phyloP scores from a whole-genome alignment of 2,329 filamentous ascomycete genomes.

The Ophiocordyceps camponoti-leonardi region DNA sequence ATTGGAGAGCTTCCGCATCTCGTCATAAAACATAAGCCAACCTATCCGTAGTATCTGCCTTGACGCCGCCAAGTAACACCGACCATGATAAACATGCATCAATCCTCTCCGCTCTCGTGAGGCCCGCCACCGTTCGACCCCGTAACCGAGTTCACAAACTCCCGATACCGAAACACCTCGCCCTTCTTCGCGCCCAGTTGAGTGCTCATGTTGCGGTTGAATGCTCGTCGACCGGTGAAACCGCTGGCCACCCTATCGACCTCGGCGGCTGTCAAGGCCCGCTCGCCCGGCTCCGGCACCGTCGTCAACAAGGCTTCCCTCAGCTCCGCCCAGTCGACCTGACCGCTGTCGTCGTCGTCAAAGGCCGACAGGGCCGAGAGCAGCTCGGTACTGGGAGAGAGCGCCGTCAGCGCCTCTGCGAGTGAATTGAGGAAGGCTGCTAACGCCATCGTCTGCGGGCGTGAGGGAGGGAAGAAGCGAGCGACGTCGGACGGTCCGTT shows the following conservation, averaged over 20 bases:
- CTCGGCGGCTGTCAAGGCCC: slow-evolving; percentile 49
- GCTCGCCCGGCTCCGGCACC: slow-evolving; percentile 55
- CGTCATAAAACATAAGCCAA: too few relatives aligned
- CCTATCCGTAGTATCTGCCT: too few relatives aligned
- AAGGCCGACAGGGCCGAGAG: slow-evolving; percentile 86
- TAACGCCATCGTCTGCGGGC: slow-evolving; percentile 59
- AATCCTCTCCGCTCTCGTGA: slow-evolving; percentile 11
- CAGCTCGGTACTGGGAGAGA: slow-evolving; percentile 67
- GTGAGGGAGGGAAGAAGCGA: slow-evolving; percentile 63
- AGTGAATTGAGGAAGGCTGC: slow-evolving; percentile 75
- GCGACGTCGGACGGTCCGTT: slow-evolving; percentile 54
- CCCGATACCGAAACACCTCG: slow-evolving; percentile 85
- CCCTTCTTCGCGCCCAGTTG: slow-evolving; percentile 45
- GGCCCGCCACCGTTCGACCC: slow-evolving; percentile 27
- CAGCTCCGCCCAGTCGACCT: slow-evolving; percentile 70
- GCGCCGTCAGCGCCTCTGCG: slow-evolving; percentile 51
- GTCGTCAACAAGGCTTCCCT: slow-evolving; percentile 72
- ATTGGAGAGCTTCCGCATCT: too few relatives aligned
- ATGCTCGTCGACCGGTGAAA: slow-evolving; percentile 70
- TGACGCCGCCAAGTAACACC: too few relatives aligned
- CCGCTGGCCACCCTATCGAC: slow-evolving; percentile 77
- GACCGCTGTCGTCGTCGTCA: slow-evolving; percentile 87
- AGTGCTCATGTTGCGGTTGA: slow-evolving; percentile 44
- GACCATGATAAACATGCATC: neutral
- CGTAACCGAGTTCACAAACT: slow-evolving; percentile 63